Evolutionary conservation across 2,329 filamentous ascomycete species (phyloP).

Genomic region (Drechslera avenae): DNA sequence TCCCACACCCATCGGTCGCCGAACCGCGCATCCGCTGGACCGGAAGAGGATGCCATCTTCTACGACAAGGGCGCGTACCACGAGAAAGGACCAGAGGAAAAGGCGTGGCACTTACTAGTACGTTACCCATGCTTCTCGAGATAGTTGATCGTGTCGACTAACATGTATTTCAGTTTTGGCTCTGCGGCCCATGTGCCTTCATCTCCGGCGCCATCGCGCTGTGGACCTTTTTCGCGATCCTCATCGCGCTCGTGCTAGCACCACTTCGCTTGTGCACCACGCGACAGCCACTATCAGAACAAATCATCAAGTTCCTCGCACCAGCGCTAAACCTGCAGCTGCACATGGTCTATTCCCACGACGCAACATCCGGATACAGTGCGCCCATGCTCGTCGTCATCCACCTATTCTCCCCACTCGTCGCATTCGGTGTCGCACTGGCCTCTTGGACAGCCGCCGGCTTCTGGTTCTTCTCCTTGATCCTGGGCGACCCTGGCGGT

Average conservation of each 20-base stretch:
- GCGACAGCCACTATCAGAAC: slow-evolving; percentile 54
- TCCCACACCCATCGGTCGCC: slow-evolving; percentile 25
- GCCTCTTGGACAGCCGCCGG: slow-evolving; percentile 64
- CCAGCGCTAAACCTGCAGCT: slow-evolving; percentile 60
- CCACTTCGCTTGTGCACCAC: slow-evolving; percentile 61
- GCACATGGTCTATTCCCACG: slow-evolving; percentile 53
- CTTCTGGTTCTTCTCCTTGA: slow-evolving; percentile 66
- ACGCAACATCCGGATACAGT: slow-evolving; percentile 46
- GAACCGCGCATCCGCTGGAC: slow-evolving; percentile 27
- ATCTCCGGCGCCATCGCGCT: slow-evolving; percentile 60
- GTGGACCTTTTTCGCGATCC: slow-evolving; percentile 57
- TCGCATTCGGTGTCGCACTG: slow-evolving; percentile 62
- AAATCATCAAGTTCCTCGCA: slow-evolving; percentile 59
- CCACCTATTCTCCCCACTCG: slow-evolving; percentile 60
- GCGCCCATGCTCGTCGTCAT: slow-evolving; percentile 56
- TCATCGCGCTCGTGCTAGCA: slow-evolving; percentile 55
- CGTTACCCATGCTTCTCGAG: slow-evolving; percentile 5
- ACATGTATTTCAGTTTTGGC: slow-evolving; percentile 53
- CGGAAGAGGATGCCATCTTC: slow-evolving; percentile 28
- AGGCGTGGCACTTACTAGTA: slow-evolving; percentile 53
- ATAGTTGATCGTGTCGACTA: slow-evolving; percentile 5
- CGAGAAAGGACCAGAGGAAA: slow-evolving; percentile 49
- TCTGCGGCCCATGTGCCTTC: slow-evolving; percentile 60
- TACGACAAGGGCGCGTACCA: slow-evolving; percentile 47
- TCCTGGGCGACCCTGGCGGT: slow-evolving; percentile 66